These are phyloP conservation scores for Fusarium torreyae DNA, from an alignment of 2,329 filamentous ascomycete genomes.

Conservation along the genomic window DNA sequence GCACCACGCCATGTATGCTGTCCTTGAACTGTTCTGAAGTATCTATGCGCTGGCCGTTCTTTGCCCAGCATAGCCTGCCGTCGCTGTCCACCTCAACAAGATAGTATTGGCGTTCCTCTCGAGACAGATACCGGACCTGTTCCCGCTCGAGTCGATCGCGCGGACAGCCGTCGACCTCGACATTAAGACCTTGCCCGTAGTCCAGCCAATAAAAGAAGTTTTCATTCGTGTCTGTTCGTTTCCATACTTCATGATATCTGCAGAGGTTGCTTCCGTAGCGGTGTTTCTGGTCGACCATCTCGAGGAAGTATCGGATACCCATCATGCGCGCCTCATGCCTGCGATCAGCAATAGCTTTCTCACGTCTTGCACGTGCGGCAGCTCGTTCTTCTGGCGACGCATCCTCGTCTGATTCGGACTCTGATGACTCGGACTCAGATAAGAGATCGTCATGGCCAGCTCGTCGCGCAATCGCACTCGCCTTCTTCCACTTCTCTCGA, in stretches of 20 bases:
- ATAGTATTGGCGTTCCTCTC: conserved; percentile 86
- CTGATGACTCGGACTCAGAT: conserved; percentile 58
- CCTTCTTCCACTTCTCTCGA: conserved; percentile 82
- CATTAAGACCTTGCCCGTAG: conserved; percentile 78
- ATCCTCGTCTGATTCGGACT: conserved; percentile 49
- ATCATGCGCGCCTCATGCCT: conserved; percentile 81
- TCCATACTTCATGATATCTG: conserved; percentile 89
- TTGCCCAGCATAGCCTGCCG: conserved; percentile 88
- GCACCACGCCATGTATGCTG: conserved; percentile 82
- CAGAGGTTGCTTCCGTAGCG: conserved; percentile 88
- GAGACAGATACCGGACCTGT: conserved; percentile 85
- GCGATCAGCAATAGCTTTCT: conserved; percentile 69
- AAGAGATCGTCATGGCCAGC: conserved; percentile 77
- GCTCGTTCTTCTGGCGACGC: conserved; percentile 58
- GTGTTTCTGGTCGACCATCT: conserved; percentile 91
- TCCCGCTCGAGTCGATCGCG: conserved; percentile 82
- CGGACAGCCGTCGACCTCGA: conserved; percentile 81
- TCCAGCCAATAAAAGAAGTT: conserved; percentile 98
- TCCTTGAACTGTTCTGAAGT: conserved; percentile 84
- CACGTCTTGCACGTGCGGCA: conserved; percentile 57
- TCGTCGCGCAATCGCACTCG: conserved; percentile 77
- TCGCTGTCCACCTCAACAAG: conserved; percentile 81
- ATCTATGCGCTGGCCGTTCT: conserved; percentile 83
- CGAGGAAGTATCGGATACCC: conserved; percentile 86
- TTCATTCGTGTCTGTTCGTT: conserved; percentile 80